phyloP scores from a whole-genome alignment of 148 eudicot genomes.

The Amaranthus cruentus region DNA sequence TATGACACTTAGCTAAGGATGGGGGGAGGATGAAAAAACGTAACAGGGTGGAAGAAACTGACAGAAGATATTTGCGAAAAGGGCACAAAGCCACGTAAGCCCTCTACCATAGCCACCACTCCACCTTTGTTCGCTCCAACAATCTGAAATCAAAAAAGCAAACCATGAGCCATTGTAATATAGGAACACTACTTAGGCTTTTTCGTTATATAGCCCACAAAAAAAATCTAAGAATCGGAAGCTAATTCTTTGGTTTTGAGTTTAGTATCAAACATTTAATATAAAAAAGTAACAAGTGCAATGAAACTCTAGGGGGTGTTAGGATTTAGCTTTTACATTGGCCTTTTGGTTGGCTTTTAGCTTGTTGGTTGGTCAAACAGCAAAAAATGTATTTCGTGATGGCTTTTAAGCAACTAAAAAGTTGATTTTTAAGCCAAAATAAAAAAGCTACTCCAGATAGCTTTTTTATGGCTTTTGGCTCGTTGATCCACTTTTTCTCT shows the following conservation, averaged over 20 bases:
- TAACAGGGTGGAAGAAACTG: slow-evolving; percentile 22
- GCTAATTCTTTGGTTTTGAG: not conserved
- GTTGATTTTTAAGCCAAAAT: no score
- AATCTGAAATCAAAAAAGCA: slow-evolving; percentile 41
- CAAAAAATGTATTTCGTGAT: no score
- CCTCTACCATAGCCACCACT: slow-evolving; percentile 79
- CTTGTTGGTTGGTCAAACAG: no score
- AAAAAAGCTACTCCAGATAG: no score
- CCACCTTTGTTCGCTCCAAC: slow-evolving; percentile 97
- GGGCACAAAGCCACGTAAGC: slow-evolving; percentile 95
- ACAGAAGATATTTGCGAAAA: slow-evolving; percentile 94
- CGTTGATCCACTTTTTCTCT: no score
- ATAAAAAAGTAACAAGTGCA: not conserved
- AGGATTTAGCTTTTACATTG: no score
- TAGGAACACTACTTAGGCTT: not conserved
- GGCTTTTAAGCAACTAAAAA: no score
- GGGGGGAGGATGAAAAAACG: not conserved
- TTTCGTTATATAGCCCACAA: slow-evolving; percentile 1
- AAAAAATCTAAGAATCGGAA: not conserved
- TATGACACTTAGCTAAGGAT: no score
- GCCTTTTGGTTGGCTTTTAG: no score
- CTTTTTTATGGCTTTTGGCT: no score
- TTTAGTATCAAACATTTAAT: not conserved
- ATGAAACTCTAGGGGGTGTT: not conserved
- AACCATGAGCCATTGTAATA: slow-evolving; percentile 1